These are phyloP conservation scores for Leccinum obscurum DNA, from an alignment of 768 basidiomycete species.

Conservation along the genomic window DNA sequence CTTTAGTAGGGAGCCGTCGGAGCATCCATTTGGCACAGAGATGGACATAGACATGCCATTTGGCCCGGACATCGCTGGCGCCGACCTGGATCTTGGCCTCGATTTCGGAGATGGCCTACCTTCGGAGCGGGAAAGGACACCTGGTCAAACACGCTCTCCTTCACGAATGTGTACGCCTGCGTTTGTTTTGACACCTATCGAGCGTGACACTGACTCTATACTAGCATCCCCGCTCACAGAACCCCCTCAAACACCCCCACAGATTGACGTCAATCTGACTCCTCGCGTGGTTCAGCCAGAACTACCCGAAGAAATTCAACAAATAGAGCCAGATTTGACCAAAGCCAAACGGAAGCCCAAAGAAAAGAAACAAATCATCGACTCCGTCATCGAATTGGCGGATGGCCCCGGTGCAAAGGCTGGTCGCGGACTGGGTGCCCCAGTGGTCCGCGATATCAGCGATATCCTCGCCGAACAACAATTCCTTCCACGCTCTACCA, in stretches of 20 bases:
- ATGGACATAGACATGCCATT: slow-evolving; percentile 50
- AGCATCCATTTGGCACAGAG: slow-evolving; percentile 62
- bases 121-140: slow-evolving; percentile 50
- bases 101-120: slow-evolving; percentile 61
- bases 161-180: slow-evolving; percentile 71
- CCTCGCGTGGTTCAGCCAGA: slow-evolving; percentile 47
- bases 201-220: slow-evolving; percentile 10
- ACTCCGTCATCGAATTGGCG: slow-evolving; percentile 82
- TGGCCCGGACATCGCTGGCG: slow-evolving; percentile 50
- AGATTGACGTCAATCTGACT: slow-evolving; percentile 48
- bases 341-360: slow-evolving; percentile 54
- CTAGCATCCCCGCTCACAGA: slow-evolving; percentile 77
- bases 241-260: slow-evolving; percentile 76
- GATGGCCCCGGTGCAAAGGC: slow-evolving; percentile 56
- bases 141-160: slow-evolving; percentile 56
- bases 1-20: slow-evolving; percentile 66
- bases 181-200: slow-evolving; percentile 1
- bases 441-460: slow-evolving; percentile 56
- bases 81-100: slow-evolving; percentile 69
- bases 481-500: slow-evolving; percentile 81
- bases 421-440: slow-evolving; percentile 60
- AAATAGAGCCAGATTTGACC: slow-evolving; percentile 30
- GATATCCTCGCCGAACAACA: slow-evolving; percentile 78
- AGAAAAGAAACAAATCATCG: slow-evolving; percentile 88
- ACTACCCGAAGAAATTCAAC: slow-evolving; percentile 39